Evolutionary conservation across 768 basidiomycete genomes (phyloP), one percentile per base, ranked within the genome.

Genomic region (Kwoniella dendrophila): DNA sequence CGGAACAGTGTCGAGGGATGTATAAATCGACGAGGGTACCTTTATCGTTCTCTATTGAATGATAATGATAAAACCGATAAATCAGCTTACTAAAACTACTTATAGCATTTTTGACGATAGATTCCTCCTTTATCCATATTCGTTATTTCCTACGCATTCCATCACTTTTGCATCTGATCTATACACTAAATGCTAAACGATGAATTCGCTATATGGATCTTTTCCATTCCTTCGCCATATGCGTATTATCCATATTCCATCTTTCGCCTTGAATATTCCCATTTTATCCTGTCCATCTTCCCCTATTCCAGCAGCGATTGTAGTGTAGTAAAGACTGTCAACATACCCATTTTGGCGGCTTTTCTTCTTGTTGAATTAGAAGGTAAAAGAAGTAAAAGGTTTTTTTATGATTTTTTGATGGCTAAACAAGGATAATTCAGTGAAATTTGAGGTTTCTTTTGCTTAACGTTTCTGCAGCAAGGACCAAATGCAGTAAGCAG

Each of bases 21-120:
- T 99, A 99, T 82, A 99, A 93, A 85, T 98, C 96, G 79, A 99
- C 96, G 81, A 99, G 94, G 80, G 90, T 85, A 83, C 96, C 95
- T 91, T 96, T 72, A 59, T 73, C 69, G 67, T 68, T 72, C 65
- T 72, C 62, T 65, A 33, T 38, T 11, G n/a, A n/a, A n/a, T n/a
- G 14, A n/a, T 14, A 55, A 53, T 16, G 12, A 24, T 22, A 26
- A 40, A 3, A 18, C 27, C 32, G 4, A 43, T 30, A 3, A n/a
- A 22, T 14, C 30, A 34, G 38, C 65, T 66, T 66, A 66, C 60
- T 41, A 50, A 45, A 44, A 4, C 18, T 57, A 27, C 45, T 8
- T 34, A 26, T 24, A 16, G 4, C 27, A 30, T 4, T 53, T n/a
- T 50, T 38, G 29, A 55, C 10, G 24, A 49, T 43, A 27, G 27